Base-by-base conservation (phyloP, 2,329 filamentous ascomycete genomes). In the Aspergillus glaucus region DNA sequence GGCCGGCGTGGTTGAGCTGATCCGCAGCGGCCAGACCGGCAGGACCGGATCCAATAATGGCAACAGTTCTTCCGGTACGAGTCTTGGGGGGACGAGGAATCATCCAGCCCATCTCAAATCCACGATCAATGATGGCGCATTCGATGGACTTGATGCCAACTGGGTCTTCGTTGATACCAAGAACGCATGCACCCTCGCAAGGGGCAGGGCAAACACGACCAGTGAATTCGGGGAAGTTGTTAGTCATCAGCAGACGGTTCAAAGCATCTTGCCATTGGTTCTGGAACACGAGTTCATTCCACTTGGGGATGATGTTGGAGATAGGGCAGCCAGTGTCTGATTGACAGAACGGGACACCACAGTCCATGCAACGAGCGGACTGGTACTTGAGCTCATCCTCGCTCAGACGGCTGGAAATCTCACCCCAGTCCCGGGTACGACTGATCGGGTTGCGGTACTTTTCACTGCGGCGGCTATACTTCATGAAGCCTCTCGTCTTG, bases 51-150 rank as follows among this genome's bases (percentile, higher is more conserved):
- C 92, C 92, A 62, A 97, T 88, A 61, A 97, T 77, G 51, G 90
- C 90, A 55, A 96, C 76, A 41, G 76, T 91, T 80, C 95, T 95
- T 67, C 90, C 90, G 53, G 87, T 93, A 56, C 91, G 89, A 53
- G 82, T 79, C 68, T 85, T 72, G 4, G 92, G 91, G 46, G 86
- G 86, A 3, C 76, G 76, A 55, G 92, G 91, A 17, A 95, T 77
- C 88, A 97, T 95, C 92, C 92, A 97, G 55, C 92, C 92, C 88
- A 87, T 94, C 69, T 96, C 91, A 64, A 96, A 97, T 43, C 92
- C 92, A 57, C 92, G 88, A 66, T 97, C 92, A 58, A 97, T 96
- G 66, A 97, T 96, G 53, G 92, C 92, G 66, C 92, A 96, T 69
- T 97, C 92, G 54, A 97, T 95, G 0, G 89, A 95, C 77, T 97